phyloP scores from a whole-genome alignment of 768 basidiomycete species.

The Gymnopilus junonius region DNA sequence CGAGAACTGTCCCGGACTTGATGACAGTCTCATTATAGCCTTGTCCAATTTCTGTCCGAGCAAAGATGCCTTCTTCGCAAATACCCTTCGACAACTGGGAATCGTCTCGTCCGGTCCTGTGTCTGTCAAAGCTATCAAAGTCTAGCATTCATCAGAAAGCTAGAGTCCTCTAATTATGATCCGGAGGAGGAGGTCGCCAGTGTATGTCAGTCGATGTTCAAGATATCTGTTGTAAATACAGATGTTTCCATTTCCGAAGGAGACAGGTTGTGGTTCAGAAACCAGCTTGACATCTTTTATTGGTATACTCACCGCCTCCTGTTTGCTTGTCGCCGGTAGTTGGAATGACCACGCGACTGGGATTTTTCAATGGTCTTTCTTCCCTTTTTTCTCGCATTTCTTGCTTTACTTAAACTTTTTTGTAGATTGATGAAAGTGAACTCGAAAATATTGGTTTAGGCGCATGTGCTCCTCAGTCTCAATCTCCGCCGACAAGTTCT shows the following conservation, averaged over 20 bases:
- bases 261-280: background rate
- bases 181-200: background rate
- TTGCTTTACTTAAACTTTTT: background rate
- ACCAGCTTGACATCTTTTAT: background rate
- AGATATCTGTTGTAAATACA: background rate
- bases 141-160: background rate
- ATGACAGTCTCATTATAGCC: slow-evolving; percentile 11
- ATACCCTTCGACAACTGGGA: slow-evolving; percentile 10
- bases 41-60: background rate
- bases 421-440: background rate
- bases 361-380: slow-evolving; percentile 9
- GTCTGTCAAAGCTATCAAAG: slow-evolving; percentile 4
- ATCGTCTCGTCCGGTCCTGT: slow-evolving; percentile 2
- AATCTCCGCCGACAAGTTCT: background rate
- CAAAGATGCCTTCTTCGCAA: slow-evolving; percentile 2
- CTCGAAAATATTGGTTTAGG: background rate
- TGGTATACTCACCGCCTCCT: background rate
- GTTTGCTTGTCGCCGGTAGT: slow-evolving; percentile 12
- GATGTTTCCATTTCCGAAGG: background rate
- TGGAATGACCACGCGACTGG: slow-evolving; percentile 15
- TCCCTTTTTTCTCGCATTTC: background rate
- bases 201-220: background rate
- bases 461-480: background rate
- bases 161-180: background rate
- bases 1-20: slow-evolving; percentile 12